Evolutionary conservation across 306 rosid species (phyloP).

Genomic region (Psophocarpus tetragonolobus): DNA sequence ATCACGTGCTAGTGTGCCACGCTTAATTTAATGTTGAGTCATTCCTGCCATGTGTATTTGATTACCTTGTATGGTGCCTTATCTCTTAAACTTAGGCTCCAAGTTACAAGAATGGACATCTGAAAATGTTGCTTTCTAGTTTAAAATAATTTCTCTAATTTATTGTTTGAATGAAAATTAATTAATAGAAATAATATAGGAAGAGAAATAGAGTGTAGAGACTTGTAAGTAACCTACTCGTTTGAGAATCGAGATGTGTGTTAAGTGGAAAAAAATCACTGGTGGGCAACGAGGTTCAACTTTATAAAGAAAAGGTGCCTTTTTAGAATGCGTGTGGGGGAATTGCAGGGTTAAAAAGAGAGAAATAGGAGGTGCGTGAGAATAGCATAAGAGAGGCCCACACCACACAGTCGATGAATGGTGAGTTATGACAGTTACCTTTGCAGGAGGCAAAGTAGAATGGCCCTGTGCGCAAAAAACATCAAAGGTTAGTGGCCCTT

Average conservation of each 20-base stretch:
- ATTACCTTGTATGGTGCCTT: not conserved
- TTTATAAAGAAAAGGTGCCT: not conserved
- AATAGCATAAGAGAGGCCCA: not conserved
- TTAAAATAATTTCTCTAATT: not conserved
- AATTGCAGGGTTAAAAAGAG: not conserved
- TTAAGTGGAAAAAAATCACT: not conserved
- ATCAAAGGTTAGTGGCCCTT: slow-evolving; percentile 19
- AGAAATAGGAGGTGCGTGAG: slow-evolving; percentile 12
- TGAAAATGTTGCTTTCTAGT: not conserved
- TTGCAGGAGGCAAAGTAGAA: slow-evolving; percentile 41
- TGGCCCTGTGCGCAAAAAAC: slow-evolving; percentile 18
- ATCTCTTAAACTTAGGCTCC: not conserved
- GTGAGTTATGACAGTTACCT: slow-evolving; percentile 44
- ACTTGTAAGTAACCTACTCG: not conserved
- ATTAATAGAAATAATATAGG: not conserved
- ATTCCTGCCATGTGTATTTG: not conserved
- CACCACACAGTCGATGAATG: slow-evolving; percentile 37
- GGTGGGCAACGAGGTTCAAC: slow-evolving; percentile 10
- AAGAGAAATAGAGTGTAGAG: not conserved
- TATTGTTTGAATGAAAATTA: not conserved
- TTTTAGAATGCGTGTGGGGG: not conserved
- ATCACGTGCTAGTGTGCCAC: not conserved
- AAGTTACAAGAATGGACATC: not conserved
- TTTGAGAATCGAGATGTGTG: not conserved
- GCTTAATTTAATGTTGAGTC: not conserved